Evolutionary conservation across 495 filamentous ascomycete species (phyloP).

Genomic region (Parathielavia appendiculata): DNA sequence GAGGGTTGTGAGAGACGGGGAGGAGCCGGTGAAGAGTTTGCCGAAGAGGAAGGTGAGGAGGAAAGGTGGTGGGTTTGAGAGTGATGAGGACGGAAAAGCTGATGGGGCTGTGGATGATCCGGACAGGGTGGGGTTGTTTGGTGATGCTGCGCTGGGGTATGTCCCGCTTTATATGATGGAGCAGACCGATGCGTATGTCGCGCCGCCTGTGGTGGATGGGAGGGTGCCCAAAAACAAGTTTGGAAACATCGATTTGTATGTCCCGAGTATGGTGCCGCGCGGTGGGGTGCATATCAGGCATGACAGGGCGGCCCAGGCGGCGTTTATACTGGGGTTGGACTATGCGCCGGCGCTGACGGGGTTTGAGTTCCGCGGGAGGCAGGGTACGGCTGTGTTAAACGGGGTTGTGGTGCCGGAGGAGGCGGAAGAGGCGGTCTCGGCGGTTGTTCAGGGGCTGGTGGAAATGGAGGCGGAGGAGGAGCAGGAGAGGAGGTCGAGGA

Average conservation of each 20-base stretch:
- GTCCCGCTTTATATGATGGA: slow-evolving; percentile 63
- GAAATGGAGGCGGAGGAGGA: slow-evolving; percentile 56
- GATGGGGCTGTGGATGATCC: slow-evolving; percentile 28
- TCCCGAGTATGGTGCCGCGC: slow-evolving; percentile 83
- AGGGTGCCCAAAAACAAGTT: slow-evolving; percentile 78
- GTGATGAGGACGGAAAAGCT: slow-evolving; percentile 37
- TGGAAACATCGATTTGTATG: slow-evolving; percentile 87
- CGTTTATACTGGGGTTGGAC: slow-evolving; percentile 73
- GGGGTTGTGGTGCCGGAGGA: slow-evolving; percentile 73
- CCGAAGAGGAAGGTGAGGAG: slow-evolving; percentile 34
- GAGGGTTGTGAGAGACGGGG: slow-evolving; percentile 63
- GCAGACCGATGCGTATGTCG: slow-evolving; percentile 71
- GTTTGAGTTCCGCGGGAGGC: slow-evolving; percentile 76
- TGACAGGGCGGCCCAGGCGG: slow-evolving; percentile 63
- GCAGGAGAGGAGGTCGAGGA: slow-evolving; percentile 48
- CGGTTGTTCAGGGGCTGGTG: slow-evolving; percentile 58
- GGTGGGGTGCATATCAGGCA: slow-evolving; percentile 66
- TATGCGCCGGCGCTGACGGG: slow-evolving; percentile 86
- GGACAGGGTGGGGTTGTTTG: slow-evolving; percentile 34
- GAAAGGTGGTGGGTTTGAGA: slow-evolving; percentile 22
- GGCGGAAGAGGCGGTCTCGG: slow-evolving; percentile 63
- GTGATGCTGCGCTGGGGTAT: slow-evolving; percentile 32
- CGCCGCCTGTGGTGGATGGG: slow-evolving; percentile 70
- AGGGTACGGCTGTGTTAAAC: slow-evolving; percentile 70
- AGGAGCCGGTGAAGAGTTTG: slow-evolving; percentile 72